Evolutionary conservation across 2,329 filamentous ascomycete species (phyloP).

Genomic region (Diaporthe capsici): DNA sequence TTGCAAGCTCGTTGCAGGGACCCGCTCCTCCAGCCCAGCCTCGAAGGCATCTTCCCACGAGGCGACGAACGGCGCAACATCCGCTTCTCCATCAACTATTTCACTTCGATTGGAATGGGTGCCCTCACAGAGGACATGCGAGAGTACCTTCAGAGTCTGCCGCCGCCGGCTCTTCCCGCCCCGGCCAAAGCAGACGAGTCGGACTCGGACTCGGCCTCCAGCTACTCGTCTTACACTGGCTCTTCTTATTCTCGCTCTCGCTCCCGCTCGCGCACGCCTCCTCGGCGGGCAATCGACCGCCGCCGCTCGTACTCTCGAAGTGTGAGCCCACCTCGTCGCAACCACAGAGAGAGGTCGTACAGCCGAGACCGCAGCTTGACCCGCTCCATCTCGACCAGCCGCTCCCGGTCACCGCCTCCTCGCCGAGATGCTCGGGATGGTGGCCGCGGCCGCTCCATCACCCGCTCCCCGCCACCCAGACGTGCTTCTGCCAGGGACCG

Average conservation of each 20-base stretch:
- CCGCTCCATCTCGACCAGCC: constrained; percentile 53
- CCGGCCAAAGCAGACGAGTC: constrained; percentile 71
- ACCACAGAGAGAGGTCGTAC: constrained; percentile 39
- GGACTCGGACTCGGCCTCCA: constrained; percentile 80
- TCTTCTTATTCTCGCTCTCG: constrained; percentile 70
- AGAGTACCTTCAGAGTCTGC: constrained; percentile 89
- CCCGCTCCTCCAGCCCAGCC: constrained; percentile 81
- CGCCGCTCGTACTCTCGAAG: constrained; percentile 53
- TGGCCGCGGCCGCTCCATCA: constrained; percentile 37
- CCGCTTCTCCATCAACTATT: constrained; percentile 99
- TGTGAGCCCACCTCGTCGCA: constrained; percentile 47
- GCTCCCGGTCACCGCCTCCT: constrained; percentile 43
- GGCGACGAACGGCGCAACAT: constrained; percentile 88
- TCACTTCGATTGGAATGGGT: constrained; percentile 98
- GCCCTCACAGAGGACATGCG: constrained; percentile 95
- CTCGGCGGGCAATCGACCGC: constrained; percentile 53
- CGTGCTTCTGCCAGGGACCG: constrained; percentile 32
- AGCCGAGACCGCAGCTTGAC: constrained; percentile 50
- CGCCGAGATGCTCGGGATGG: constrained; percentile 35
- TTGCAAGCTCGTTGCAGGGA: constrained; percentile 83
- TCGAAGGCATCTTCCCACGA: constrained; percentile 89
- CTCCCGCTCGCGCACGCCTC: constrained; percentile 60
- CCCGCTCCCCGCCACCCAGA: constrained; percentile 37
- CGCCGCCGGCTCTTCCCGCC: constrained; percentile 84
- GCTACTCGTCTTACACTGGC: constrained; percentile 81